Conservation (phyloP, 202 grass and related monocot genomes). For the Panicum hallii region DNA sequence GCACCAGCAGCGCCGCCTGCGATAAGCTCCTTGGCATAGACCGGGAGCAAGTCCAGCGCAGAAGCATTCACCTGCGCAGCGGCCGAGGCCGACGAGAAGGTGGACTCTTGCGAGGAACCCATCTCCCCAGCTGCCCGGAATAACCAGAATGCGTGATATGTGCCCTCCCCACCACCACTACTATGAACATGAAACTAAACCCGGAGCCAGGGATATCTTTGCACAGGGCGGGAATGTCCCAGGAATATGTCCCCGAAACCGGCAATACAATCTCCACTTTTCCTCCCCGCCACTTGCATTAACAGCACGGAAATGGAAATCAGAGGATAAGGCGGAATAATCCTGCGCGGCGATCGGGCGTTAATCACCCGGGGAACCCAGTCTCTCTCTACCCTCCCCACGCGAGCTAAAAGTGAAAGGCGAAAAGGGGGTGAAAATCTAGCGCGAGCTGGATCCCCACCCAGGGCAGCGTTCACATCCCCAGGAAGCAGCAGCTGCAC, state of each 20-base stretch:
- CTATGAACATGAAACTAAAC: conserved; percentile 47
- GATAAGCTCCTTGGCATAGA: conserved; percentile 71
- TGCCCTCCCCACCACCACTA: conserved; percentile 29
- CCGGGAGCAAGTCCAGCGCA: conserved; percentile 58
- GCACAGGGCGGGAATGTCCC: conserved; percentile 27
- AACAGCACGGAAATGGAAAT: conserved; percentile 4
- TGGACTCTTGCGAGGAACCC: conserved; percentile 69
- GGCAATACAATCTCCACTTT: conserved; percentile 22
- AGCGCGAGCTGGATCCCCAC: conserved; percentile 16
- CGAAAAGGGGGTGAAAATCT: conserved; percentile 6
- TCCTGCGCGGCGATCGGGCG: background rate
- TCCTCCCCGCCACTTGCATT: conserved; percentile 23
- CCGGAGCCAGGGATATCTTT: conserved; percentile 28
- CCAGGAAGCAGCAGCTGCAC: background rate
- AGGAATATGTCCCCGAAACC: conserved; percentile 44
- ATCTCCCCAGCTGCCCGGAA: conserved; percentile 13
- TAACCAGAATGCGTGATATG: conserved; percentile 26
- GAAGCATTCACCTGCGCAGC: conserved; percentile 57
- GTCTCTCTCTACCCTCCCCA: conserved; percentile 4
- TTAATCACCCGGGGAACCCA: background rate
- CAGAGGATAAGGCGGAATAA: conserved; percentile 45
- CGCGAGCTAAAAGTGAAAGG: background rate
- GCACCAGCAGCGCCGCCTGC: conserved; percentile 71
- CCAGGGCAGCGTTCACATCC: conserved; percentile 15
- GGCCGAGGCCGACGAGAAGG: conserved; percentile 56